Evolutionary conservation across 108 stramenopile species (phyloP), one percentile per base, ranked within the genome.

Genomic region (Pseudonitzschia multistriata): DNA sequence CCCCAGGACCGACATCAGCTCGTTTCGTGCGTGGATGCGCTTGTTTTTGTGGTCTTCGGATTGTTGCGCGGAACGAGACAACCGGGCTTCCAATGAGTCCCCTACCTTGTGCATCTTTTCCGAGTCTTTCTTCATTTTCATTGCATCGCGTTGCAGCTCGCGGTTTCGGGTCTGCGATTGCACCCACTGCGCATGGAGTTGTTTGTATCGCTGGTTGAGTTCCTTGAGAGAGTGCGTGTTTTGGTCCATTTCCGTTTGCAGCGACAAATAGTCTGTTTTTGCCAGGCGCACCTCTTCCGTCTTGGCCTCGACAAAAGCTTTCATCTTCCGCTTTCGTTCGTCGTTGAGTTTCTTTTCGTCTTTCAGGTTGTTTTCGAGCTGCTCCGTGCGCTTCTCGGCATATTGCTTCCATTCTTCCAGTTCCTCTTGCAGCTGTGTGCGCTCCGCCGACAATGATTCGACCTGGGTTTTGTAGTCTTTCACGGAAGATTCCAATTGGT

Each of bases 11-110:
- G 87, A 79, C 92, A 93, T 93, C 24, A 93, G 76, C 53, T 93
- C 92, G 70, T 93, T 85, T 78, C 90, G 90, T 54, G 92, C 92
- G 6, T 89, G 78, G 47, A 93, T 56, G 19, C 92, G 82, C 55
- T 91, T 90, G 59, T 90, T 87, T 67, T 90, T 93, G 74, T 93
- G 89, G 33, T 88, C 87, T 72, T 93, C 92, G 13, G 89, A 87
- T 74, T 93, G 88, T 24, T 80, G 83, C 28, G 88, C 86, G 55
- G 80, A 85, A 48, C 87, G 83, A 11, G 83, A 82, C 34, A 90
- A 72, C 66, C 90, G 88, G 59, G 86, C 82, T 66, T 93, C 84
- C 67, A 90, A 50, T 29, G 78, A 83, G 49, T 74, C 89, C 25
- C 89, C 92, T 56, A 87, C 80, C 66, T 83, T 81, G 74, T 85